phyloP scores from a whole-genome alignment of 768 basidiomycete genomes.

The Auriculariales sp. region DNA sequence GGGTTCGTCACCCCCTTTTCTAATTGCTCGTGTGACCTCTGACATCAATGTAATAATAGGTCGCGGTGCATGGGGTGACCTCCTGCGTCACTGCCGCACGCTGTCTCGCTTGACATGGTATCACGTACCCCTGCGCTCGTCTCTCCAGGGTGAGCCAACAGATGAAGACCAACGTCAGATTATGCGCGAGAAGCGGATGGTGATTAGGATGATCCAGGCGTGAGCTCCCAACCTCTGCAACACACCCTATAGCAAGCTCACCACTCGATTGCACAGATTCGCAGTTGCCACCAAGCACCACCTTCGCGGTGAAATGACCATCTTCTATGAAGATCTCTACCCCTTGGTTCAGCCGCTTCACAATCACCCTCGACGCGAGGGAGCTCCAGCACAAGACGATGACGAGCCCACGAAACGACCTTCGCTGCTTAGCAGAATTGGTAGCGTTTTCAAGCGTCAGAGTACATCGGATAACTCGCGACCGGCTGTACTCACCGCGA shows the following conservation, averaged over 20 bases:
- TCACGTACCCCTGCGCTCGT: constrained; percentile 34
- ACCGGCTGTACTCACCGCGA: background rate
- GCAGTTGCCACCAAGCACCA: constrained; percentile 47
- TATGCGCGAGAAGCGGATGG: constrained; percentile 48
- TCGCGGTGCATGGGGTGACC: constrained; percentile 39
- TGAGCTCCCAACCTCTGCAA: constrained; percentile 13
- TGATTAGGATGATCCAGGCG: constrained; percentile 45
- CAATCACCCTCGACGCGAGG: constrained; percentile 22
- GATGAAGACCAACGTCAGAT: constrained; percentile 30
- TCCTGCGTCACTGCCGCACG: constrained; percentile 34
- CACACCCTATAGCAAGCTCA: background rate
- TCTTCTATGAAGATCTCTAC: constrained; percentile 50
- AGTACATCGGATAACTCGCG: background rate
- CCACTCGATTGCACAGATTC: constrained; percentile 23
- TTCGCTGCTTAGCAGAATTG: background rate
- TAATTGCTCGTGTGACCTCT: background rate
- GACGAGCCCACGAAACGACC: background rate
- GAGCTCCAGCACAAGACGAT: background rate
- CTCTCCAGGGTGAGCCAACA: constrained; percentile 10
- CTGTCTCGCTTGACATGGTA: constrained; percentile 45
- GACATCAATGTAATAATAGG: constrained; percentile 13
- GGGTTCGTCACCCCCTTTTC: constrained; percentile 6
- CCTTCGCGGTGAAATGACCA: constrained; percentile 42
- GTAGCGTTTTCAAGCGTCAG: background rate
- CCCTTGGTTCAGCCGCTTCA: constrained; percentile 41